Evolutionary conservation across 495 filamentous ascomycete species (phyloP), one percentile per base, ranked within the genome.

Genomic region (Podospora sp.): DNA sequence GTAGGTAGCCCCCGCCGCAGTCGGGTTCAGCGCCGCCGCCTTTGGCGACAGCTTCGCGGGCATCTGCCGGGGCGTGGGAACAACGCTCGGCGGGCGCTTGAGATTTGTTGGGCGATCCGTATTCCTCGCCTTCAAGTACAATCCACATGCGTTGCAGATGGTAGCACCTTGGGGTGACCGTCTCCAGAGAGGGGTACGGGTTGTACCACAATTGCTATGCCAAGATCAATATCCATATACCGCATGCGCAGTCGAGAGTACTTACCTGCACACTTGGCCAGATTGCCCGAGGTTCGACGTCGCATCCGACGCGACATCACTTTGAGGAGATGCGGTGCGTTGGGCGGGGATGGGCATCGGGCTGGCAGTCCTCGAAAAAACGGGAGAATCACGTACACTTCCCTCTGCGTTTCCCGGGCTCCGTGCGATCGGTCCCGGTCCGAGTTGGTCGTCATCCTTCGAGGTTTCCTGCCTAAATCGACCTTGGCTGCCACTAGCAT

Each of bases 91-190:
- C 12, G 86, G 85, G 16, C 90, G 86, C 77, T 96, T 97, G 61
- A 97, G 82, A 76, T 93, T 97, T 2, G 90, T 93, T 2, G 95
- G 95, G 50, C 95, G 89, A 67, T 89, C 86, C 65, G 92, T 89
- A 74, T 99, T 98, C 52, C 95, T 87, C 22, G 93, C 93, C 76
- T 98, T 99, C 57, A 91, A 80, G 76, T 99, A 99, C 7, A 99
- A 85, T 24, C 95, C 95, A 73, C 95, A 99, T 14, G 95, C 95
- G 79, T 99, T 99, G 80, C 95, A 99, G 49, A 99, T 98, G 59
- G 92, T 97, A 53, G 91, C 89, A 50, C 95, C 95, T 60, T 91
- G 89, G 0, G 94, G 96, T 1, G 94, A 96, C 65, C 95, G 87
- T 68, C 95, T 88, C 95, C 95, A 99, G 60, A 99, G 84, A 27